A percentile compares a stretch with the other conserved stretches of the same genome.
phyloP scores from a whole-genome alignment of 23 red algal species.

The Pyropia yezoensis region DNA sequence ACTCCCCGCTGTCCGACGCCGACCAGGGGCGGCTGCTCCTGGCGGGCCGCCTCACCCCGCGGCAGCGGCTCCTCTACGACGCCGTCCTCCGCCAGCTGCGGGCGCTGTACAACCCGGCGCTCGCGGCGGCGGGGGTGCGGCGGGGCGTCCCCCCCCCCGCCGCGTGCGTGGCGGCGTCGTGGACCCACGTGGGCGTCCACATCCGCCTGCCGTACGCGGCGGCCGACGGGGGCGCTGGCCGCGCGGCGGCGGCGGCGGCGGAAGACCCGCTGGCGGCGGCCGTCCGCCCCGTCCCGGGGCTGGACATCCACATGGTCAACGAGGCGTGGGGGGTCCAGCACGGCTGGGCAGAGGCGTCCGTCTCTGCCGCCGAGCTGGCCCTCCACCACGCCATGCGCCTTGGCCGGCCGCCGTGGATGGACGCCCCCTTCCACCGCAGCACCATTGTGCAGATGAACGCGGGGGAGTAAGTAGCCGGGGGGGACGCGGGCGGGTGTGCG shows the following conservation, averaged over 20 bases:
- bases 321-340: slow-evolving; percentile 30
- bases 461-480: neutral
- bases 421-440: slow-evolving; percentile 24
- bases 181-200: slow-evolving; percentile 18
- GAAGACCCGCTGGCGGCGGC: too few species aligned
- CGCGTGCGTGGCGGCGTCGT: slow-evolving; percentile 15
- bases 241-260: too few species aligned
- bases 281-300: slow-evolving; percentile 10
- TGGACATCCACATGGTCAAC: slow-evolving; percentile 34
- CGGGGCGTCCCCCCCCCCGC: slow-evolving; percentile 1
- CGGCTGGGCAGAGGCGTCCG: slow-evolving; percentile 33
- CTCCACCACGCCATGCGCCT: slow-evolving; percentile 26
- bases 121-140: slow-evolving; percentile 4
- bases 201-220: too few species aligned
- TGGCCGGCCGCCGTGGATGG: slow-evolving; percentile 22
- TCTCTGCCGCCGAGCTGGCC: slow-evolving; percentile 23
- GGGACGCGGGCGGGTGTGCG: too few species aligned
- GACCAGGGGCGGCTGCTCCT: slow-evolving; percentile 11
- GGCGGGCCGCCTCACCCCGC: slow-evolving; percentile 7
- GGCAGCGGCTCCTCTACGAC: slow-evolving; percentile 16
- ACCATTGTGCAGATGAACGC: slow-evolving; percentile 29
- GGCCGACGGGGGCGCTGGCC: neutral
- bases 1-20: slow-evolving; percentile 17
- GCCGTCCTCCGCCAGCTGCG: slow-evolving; percentile 11
- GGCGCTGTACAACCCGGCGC: neutral